phyloP scores from a whole-genome alignment of 208 protist genomes.

The Angomonas ambiguus region DNA sequence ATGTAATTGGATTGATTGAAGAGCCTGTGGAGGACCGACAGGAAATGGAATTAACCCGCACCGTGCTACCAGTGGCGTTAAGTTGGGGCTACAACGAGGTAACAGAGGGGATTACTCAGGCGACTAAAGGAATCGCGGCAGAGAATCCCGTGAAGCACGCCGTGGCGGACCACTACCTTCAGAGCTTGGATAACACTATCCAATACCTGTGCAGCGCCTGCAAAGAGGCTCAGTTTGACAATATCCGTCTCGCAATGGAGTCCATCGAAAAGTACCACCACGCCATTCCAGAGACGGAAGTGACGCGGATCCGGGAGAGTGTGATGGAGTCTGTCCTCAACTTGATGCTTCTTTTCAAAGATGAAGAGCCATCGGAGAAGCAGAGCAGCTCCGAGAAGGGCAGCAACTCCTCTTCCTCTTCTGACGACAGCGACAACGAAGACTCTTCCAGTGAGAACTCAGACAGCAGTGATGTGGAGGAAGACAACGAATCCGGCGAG shows the following conservation, averaged over 20 bases:
- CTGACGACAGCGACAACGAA: neutral
- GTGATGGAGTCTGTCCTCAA: conserved; percentile 27
- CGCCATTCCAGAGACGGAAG: conserved; percentile 25
- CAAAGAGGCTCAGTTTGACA: conserved; percentile 29
- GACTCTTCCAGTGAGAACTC: neutral
- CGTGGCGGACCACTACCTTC: conserved; percentile 45
- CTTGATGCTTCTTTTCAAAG: conserved; percentile 23
- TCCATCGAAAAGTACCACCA: conserved; percentile 14
- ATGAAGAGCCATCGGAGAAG: neutral
- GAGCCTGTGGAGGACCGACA: neutral
- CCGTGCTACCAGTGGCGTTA: conserved; percentile 23
- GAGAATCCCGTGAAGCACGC: conserved; percentile 25
- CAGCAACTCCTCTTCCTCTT: too few relatives aligned
- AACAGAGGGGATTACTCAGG: conserved; percentile 25
- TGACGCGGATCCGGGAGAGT: conserved; percentile 24
- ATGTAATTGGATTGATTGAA: neutral
- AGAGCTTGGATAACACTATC: conserved; percentile 29
- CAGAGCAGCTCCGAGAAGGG: neutral
- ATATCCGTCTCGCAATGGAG: conserved; percentile 31
- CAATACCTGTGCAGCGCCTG: conserved; percentile 40
- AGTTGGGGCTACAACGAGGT: conserved; percentile 25
- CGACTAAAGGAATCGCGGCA: conserved; percentile 22
- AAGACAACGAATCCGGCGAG: conserved; percentile 21
- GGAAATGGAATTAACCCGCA: neutral
- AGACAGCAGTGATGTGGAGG: conserved; percentile 4